These are phyloP conservation scores for Leccinum fuscescens DNA, from an alignment of 1,284 basidiomycete genomes.

Conservation along the genomic window DNA sequence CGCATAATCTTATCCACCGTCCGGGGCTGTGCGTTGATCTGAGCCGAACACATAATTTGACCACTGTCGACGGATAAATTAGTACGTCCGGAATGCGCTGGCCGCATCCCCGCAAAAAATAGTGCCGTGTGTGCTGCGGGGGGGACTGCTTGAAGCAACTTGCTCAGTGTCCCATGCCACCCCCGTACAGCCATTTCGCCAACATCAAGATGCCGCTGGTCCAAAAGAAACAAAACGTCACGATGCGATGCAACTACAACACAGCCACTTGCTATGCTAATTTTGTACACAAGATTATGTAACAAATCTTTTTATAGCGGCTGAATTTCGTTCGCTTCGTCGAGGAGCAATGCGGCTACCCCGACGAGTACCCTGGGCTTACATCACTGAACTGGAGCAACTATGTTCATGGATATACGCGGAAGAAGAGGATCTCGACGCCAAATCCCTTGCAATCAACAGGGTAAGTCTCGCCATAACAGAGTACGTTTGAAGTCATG, in stretches of 20 bases:
- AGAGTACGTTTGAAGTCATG: constrained; percentile 9
- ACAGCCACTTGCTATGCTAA: not conserved
- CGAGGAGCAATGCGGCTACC: constrained; percentile 64
- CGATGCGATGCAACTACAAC: not conserved
- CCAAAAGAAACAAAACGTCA: too few species aligned
- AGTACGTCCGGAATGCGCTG: not conserved
- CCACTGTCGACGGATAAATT: not conserved
- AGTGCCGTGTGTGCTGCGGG: not conserved
- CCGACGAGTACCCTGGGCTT: constrained; percentile 82
- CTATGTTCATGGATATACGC: constrained; percentile 80
- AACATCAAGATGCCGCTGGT: too few species aligned
- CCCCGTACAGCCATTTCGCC: not conserved
- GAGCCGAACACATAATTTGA: not conserved
- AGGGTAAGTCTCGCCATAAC: constrained; percentile 51
- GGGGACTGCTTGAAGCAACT: not conserved
- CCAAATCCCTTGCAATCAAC: constrained; percentile 65
- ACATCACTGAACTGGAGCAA: constrained; percentile 72
- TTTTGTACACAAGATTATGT: too few species aligned
- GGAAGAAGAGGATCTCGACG: constrained; percentile 57
- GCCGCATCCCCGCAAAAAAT: not conserved
- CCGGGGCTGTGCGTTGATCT: constrained; percentile 9
- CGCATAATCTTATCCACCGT: not conserved
- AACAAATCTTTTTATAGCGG: too few species aligned
- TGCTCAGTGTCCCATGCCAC: not conserved
- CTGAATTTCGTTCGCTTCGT: not conserved